Evolutionary conservation across 345 rosid genomes (phyloP).

Genomic region (Bretschneidera sinensis): DNA sequence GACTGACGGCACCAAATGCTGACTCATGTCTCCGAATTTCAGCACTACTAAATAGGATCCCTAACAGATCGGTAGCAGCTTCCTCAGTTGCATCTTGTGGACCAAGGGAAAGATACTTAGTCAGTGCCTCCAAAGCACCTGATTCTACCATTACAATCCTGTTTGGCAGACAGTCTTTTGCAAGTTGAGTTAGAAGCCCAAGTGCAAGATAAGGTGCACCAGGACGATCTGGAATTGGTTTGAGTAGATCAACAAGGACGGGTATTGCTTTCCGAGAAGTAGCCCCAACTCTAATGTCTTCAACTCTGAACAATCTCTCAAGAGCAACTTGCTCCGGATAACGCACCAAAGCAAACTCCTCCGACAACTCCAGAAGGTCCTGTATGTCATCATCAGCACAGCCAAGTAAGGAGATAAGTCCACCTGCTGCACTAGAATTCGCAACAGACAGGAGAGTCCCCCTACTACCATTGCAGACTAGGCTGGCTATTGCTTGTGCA

Average conservation of each 20-base stretch:
- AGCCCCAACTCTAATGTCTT: slow-evolving; percentile 97
- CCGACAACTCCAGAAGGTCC: slow-evolving; percentile 78
- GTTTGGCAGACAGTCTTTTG: slow-evolving; percentile 84
- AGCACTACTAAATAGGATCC: slow-evolving; percentile 79
- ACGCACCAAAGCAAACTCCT: slow-evolving; percentile 68
- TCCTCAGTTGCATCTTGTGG: slow-evolving; percentile 98
- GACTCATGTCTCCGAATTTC: slow-evolving; percentile 98
- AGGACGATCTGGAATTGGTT: slow-evolving; percentile 99
- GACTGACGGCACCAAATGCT: slow-evolving; percentile 89
- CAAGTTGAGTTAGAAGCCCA: slow-evolving; percentile 86
- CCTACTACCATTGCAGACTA: slow-evolving; percentile 96
- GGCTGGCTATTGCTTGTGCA: slow-evolving; percentile 90
- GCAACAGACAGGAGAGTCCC: slow-evolving; percentile 98
- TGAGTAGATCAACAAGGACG: slow-evolving; percentile 92
- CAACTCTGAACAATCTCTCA: slow-evolving; percentile 97
- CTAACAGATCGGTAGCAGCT: slow-evolving; percentile 95
- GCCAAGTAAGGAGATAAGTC: slow-evolving; percentile 91
- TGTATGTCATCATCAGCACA: slow-evolving; percentile 90
- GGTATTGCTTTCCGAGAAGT: slow-evolving; percentile 98
- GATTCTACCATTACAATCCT: slow-evolving; percentile 95
- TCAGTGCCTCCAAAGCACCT: slow-evolving; percentile 90
- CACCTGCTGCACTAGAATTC: slow-evolving; percentile 93
- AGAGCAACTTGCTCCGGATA: slow-evolving; percentile 99
- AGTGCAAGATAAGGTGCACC: slow-evolving; percentile 95
- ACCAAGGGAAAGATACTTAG: slow-evolving; percentile 96